Percentiles rank a stretch among this genome's conserved stretches.
Evolutionary conservation across 2,329 filamentous ascomycete genomes (phyloP).

Genomic region (Aureobasidium uvarum): DNA sequence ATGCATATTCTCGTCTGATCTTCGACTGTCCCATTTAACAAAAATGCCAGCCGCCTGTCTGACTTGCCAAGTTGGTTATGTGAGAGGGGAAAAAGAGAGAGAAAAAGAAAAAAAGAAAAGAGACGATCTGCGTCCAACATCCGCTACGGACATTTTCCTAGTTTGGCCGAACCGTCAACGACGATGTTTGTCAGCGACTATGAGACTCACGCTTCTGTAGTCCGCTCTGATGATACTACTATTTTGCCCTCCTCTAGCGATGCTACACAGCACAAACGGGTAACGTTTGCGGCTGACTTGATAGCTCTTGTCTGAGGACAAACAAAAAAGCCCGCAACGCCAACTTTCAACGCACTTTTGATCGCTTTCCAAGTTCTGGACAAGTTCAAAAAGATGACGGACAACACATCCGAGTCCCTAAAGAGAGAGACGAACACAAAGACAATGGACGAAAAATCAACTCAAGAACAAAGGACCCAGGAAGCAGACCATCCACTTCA

Average conservation of each 20-base stretch:
- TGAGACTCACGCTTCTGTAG: neutral
- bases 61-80: too few species aligned
- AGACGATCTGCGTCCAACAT: neutral
- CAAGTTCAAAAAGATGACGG: neutral
- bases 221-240: neutral
- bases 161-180: constrained; percentile 3
- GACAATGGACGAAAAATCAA: neutral
- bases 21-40: neutral
- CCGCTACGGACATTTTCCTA: constrained; percentile 16
- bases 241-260: neutral
- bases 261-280: neutral
- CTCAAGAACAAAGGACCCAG: neutral
- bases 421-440: neutral
- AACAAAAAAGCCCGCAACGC: neutral
- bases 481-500: neutral
- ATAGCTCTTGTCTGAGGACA: neutral
- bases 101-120: neutral
- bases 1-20: too few species aligned
- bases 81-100: neutral
- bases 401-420: neutral
- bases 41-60: neutral
- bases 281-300: neutral
- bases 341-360: neutral
- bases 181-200: constrained; percentile 13
- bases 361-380: neutral